phyloP scores from a whole-genome alignment of 108 stramenopile genomes.

The Pseudonitzschia pungens region DNA sequence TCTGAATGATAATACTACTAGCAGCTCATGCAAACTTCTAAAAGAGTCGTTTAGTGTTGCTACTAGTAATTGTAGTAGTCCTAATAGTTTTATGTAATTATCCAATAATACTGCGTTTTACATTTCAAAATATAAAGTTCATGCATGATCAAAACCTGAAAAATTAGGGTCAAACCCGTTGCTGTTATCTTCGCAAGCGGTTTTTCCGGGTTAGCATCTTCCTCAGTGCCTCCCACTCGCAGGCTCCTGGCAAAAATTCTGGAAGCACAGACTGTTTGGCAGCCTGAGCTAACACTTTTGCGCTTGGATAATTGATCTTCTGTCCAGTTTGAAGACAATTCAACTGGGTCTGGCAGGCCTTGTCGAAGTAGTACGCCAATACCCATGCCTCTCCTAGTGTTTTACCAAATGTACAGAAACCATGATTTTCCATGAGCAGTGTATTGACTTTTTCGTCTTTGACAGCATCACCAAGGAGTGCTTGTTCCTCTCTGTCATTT shows the following conservation, averaged over 20 bases:
- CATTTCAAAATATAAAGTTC: too few relatives aligned
- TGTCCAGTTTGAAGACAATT: slow-evolving; percentile 47
- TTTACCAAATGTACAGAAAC: slow-evolving; percentile 49
- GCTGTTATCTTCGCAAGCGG: background rate
- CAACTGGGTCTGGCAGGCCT: slow-evolving; percentile 47
- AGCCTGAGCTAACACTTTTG: slow-evolving; percentile 45
- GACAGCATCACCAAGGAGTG: slow-evolving; percentile 45
- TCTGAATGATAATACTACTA: too few relatives aligned
- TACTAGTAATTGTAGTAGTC: too few relatives aligned
- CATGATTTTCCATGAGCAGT: slow-evolving; percentile 67
- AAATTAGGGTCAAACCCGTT: background rate
- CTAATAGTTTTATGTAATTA: too few relatives aligned
- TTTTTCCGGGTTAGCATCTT: slow-evolving; percentile 32
- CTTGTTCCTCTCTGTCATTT: slow-evolving; percentile 50
- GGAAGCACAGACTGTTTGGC: slow-evolving; percentile 44
- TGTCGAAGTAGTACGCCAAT: slow-evolving; percentile 69
- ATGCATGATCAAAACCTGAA: too few relatives aligned
- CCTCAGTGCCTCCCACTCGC: slow-evolving; percentile 57
- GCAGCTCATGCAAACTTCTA: too few relatives aligned
- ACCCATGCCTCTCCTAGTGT: slow-evolving; percentile 61
- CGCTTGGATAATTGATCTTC: slow-evolving; percentile 39
- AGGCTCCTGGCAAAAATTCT: slow-evolving; percentile 57
- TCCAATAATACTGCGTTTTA: too few relatives aligned
- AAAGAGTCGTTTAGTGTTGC: too few relatives aligned
- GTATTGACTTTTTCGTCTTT: slow-evolving; percentile 45